Conservation (phyloP, 1,139 yeast species). For the Taphrina confusa region DNA sequence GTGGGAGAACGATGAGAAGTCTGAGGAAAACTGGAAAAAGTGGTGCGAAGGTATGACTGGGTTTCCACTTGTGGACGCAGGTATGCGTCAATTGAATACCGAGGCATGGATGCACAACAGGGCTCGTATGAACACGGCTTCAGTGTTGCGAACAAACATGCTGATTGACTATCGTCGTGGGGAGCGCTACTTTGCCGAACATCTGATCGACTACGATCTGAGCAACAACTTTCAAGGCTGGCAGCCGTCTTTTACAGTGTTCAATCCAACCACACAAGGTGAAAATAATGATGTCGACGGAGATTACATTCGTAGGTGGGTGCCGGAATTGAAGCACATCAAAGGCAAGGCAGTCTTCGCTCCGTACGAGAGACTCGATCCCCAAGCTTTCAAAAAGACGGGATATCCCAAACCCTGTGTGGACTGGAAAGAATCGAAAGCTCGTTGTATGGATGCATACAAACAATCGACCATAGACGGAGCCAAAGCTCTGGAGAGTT, state of each 20-base stretch:
- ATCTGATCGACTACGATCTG: constrained; percentile 57
- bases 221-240: constrained; percentile 61
- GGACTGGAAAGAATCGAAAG: constrained; percentile 41
- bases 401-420: constrained; percentile 53
- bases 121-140: constrained; percentile 57
- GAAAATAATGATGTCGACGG: constrained; percentile 55
- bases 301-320: constrained; percentile 54
- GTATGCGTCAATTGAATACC: constrained; percentile 55
- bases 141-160: constrained; percentile 56
- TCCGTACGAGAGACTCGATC: constrained; percentile 46
- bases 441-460: constrained; percentile 27
- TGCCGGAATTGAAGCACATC: constrained; percentile 52
- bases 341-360: constrained; percentile 48
- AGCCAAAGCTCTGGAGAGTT: background rate
- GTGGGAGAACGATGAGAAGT: constrained; percentile 52
- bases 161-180: constrained; percentile 61
- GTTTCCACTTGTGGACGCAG: constrained; percentile 59
- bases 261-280: constrained; percentile 58
- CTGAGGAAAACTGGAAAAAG: constrained; percentile 45
- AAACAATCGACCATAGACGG: constrained; percentile 24
- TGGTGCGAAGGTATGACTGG: constrained; percentile 62
- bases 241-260: constrained; percentile 59
- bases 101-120: constrained; percentile 60
- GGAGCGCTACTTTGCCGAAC: constrained; percentile 55
- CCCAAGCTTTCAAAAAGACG: constrained; percentile 42